Evolutionary conservation across 345 rosid species (phyloP).

Genomic region (Erysimum cheiranthoides): DNA sequence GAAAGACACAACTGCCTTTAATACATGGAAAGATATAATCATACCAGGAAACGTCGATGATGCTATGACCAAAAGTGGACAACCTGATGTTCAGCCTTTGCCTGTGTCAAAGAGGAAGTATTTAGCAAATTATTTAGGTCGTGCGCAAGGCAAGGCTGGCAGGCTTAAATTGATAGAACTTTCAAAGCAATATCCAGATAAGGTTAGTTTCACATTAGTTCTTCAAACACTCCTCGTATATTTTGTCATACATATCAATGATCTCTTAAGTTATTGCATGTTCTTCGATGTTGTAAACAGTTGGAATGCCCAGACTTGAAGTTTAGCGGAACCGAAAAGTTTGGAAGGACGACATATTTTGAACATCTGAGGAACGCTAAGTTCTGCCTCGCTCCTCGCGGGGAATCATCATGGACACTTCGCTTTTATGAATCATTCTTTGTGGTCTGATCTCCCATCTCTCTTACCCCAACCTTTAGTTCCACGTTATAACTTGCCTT

Average conservation of each 20-base stretch:
- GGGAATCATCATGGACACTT: constrained; percentile 99
- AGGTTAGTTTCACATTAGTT: constrained; percentile 53
- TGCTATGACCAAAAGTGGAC: constrained; percentile 70
- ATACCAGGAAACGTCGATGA: constrained; percentile 96
- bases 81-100: constrained; percentile 68
- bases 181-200: constrained; percentile 78
- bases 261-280: constrained; percentile 13
- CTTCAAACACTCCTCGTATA: background rate
- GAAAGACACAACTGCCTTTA: constrained; percentile 85
- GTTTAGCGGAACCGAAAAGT: constrained; percentile 84
- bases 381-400: constrained; percentile 97
- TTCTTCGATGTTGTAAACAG: constrained; percentile 53
- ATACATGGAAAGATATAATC: constrained; percentile 97
- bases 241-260: background rate
- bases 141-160: constrained; percentile 90
- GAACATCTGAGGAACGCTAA: constrained; percentile 88
- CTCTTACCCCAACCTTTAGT: background rate
- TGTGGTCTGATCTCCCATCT: constrained; percentile 64
- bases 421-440: constrained; percentile 93
- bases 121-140: constrained; percentile 89
- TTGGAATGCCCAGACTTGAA: constrained; percentile 95
- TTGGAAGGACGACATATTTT: constrained; percentile 83
- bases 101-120: constrained; percentile 77
- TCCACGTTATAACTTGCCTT: background rate
- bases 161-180: constrained; percentile 85